These are phyloP conservation scores for Heracleum sosnowskyi DNA, from an alignment of 129 eudicot genomes.

Conservation along the genomic window DNA sequence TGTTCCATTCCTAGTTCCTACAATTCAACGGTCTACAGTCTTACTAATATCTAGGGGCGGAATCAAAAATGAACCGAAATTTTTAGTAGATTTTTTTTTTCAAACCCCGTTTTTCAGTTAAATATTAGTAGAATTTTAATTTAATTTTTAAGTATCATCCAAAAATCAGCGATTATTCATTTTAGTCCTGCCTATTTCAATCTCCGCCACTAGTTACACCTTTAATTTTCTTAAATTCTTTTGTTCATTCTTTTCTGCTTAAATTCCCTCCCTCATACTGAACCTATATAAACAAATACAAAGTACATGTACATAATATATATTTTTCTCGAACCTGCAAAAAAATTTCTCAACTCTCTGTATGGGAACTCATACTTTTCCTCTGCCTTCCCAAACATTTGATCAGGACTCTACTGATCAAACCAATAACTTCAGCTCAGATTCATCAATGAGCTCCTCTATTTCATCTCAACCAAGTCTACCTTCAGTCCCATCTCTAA, in stretches of 20 bases:
- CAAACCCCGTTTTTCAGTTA: no score
- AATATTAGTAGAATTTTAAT: no score
- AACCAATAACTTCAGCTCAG: neutral
- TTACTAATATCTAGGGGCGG: no score
- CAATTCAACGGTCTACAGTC: neutral
- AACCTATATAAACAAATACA: neutral
- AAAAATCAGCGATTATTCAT: no score
- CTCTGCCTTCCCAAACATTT: neutral
- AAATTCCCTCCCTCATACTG: neutral
- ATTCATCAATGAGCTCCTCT: conserved; percentile 1
- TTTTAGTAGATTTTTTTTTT: no score
- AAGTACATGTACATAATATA: neutral
- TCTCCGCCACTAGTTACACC: neutral
- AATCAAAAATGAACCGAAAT: no score
- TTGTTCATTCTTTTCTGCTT: neutral
- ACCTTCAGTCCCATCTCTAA: neutral
- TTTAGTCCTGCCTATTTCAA: no score
- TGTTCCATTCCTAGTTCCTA: neutral
- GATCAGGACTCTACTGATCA: neutral
- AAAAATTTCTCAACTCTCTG: neutral
- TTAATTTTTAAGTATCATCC: no score
- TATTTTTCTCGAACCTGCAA: neutral
- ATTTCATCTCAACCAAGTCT: neutral
- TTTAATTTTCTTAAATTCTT: neutral
- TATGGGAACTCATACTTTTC: neutral